Conservation (phyloP, 768 basidiomycete genomes). For the Termitomyces sp. region DNA sequence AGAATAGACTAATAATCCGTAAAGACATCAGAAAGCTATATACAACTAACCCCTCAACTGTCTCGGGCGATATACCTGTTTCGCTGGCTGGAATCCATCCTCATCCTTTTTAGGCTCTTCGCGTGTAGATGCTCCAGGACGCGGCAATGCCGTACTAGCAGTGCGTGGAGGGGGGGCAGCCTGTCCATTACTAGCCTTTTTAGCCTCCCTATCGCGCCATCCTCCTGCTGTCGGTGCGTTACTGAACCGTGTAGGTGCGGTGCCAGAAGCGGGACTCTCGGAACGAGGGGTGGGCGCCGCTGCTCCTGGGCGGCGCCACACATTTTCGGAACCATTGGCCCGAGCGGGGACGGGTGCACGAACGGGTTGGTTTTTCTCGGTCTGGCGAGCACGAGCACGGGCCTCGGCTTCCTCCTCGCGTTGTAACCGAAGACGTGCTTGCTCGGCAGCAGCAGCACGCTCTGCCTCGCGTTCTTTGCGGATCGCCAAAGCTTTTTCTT, state of each 20-base stretch:
- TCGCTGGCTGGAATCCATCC: conserved; percentile 70
- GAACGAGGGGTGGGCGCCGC: conserved; percentile 37
- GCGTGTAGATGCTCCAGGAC: conserved; percentile 33
- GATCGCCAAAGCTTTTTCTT: conserved; percentile 45
- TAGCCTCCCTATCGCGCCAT: conserved; percentile 22
- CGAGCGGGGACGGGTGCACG: conserved; percentile 23
- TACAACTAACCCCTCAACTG: conserved; percentile 16
- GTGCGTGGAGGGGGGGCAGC: conserved; percentile 14
- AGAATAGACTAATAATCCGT: conserved; percentile 3
- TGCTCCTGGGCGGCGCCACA: conserved; percentile 28
- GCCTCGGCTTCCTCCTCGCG: conserved; percentile 71
- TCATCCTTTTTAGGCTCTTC: conserved; percentile 48
- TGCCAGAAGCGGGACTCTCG: conserved; percentile 44
- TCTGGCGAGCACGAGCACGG: conserved; percentile 32
- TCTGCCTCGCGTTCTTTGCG: conserved; percentile 51
- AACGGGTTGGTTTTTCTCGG: conserved; percentile 26
- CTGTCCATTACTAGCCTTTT: conserved; percentile 8
- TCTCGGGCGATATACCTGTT: conserved; percentile 22
- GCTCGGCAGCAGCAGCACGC: conserved; percentile 45
- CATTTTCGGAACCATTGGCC: conserved; percentile 18
- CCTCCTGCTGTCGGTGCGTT: conserved; percentile 22
- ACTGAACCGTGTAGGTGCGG: conserved; percentile 32
- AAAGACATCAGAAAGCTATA: not conserved
- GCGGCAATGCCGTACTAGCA: conserved; percentile 21
- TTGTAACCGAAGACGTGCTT: conserved; percentile 53